Conservation (phyloP, 164 flowering plant genomes). For the Annona cherimola region DNA sequence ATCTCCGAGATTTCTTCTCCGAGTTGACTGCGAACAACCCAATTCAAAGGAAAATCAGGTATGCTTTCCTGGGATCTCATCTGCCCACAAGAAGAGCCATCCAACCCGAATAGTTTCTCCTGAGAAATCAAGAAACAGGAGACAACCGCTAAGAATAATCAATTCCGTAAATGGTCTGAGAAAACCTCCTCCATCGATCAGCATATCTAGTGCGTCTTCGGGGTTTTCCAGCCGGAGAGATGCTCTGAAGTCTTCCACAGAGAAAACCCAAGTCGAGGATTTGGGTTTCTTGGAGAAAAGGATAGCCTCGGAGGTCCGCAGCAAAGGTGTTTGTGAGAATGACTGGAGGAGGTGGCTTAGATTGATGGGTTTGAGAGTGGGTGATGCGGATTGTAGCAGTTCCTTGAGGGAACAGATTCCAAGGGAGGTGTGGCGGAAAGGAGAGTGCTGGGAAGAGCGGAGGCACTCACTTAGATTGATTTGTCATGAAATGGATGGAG, state of each 20-base stretch:
- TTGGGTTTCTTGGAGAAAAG: not conserved
- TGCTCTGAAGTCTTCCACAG: not conserved
- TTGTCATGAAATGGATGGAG: not conserved
- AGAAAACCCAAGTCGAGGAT: not conserved
- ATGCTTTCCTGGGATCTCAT: not conserved
- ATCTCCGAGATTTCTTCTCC: conserved; percentile 2
- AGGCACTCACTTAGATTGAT: not conserved
- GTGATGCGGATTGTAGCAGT: not conserved
- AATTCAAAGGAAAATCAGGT: not conserved
- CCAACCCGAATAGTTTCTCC: not conserved
- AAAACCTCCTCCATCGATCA: not conserved
- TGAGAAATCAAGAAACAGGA: not conserved
- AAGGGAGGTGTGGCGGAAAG: conserved; percentile 2
- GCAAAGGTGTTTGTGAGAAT: not conserved
- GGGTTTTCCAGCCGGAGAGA: not conserved
- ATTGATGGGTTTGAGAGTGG: conserved; percentile 1
- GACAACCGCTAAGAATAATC: not conserved
- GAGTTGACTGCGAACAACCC: not conserved
- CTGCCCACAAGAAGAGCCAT: not conserved
- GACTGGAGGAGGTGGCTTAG: not conserved
- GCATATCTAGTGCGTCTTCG: not conserved
- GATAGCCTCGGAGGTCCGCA: not conserved
- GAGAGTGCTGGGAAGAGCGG: not conserved
- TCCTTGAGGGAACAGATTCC: not conserved
- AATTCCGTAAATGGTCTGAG: not conserved